Conservation (phyloP, 345 rosid species). For the Salix udensis region DNA sequence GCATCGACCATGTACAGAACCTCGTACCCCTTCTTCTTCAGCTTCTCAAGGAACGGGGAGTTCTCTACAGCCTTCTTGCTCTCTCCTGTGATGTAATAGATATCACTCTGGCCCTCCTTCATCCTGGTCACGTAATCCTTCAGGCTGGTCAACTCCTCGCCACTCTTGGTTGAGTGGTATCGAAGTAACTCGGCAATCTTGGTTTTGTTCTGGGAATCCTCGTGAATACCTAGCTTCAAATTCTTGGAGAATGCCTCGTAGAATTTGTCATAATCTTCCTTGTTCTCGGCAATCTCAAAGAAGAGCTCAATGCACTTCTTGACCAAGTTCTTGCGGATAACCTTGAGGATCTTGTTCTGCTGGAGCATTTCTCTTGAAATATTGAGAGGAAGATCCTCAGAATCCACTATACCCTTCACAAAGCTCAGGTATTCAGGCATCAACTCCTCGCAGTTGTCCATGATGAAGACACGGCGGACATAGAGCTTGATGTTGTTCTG, state of each 20-base stretch:
- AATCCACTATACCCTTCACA: slow-evolving; percentile 23
- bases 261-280: slow-evolving; percentile 22
- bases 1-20: slow-evolving; percentile 20
- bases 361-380: slow-evolving; percentile 22
- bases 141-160: slow-evolving; percentile 24
- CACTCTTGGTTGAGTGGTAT: slow-evolving; percentile 25
- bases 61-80: slow-evolving; percentile 27
- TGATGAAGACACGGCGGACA: slow-evolving; percentile 23
- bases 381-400: slow-evolving; percentile 24
- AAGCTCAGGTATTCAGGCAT: slow-evolving; percentile 20
- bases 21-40: slow-evolving; percentile 20
- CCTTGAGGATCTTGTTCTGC: slow-evolving; percentile 28
- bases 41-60: slow-evolving; percentile 23
- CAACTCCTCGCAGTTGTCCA: slow-evolving; percentile 27
- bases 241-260: slow-evolving; percentile 21
- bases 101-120: slow-evolving; percentile 28
- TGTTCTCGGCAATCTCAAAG: slow-evolving; percentile 26
- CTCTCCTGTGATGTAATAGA: slow-evolving; percentile 25
- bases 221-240: slow-evolving; percentile 14
- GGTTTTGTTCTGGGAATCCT: slow-evolving; percentile 12
- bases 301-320: slow-evolving; percentile 25
- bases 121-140: slow-evolving; percentile 28
- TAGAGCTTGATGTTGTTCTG: slow-evolving; percentile 28
- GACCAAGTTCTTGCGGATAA: slow-evolving; percentile 24
- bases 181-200: slow-evolving; percentile 18